Conservation (phyloP, 352 stramenopile genomes). For the Phytophthora capsici region DNA sequence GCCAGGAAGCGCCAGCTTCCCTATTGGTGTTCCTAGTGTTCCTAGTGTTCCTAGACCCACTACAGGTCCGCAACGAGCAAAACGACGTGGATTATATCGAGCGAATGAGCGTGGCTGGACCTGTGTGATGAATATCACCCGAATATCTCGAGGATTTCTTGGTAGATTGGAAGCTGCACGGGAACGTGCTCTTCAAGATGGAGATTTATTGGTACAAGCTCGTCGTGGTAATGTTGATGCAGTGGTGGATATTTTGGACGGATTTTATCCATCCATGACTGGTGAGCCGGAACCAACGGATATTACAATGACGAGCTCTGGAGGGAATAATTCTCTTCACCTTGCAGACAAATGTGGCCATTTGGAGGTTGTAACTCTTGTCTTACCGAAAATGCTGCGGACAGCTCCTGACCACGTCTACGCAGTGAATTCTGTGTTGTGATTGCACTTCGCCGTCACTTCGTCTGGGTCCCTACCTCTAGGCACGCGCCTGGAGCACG, state of each 20-base stretch:
- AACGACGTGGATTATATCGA: constrained; percentile 37
- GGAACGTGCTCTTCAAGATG: constrained; percentile 41
- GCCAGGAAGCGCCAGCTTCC: no score
- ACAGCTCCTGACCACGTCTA: constrained; percentile 42
- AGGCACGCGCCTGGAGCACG: no score
- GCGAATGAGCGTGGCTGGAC: constrained; percentile 38
- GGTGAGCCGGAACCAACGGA: constrained; percentile 32
- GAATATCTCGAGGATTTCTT: constrained; percentile 65
- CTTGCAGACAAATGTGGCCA: constrained; percentile 57
- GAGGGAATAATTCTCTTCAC: constrained; percentile 57
- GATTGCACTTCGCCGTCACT: no score
- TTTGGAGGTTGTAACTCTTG: constrained; percentile 55
- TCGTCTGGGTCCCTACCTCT: no score
- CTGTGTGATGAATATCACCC: constrained; percentile 50
- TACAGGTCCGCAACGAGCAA: constrained; percentile 36
- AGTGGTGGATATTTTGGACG: constrained; percentile 71
- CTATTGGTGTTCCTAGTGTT: no score
- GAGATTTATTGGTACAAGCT: constrained; percentile 64
- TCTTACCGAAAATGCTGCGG: constrained; percentile 49
- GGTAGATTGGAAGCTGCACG: constrained; percentile 33
- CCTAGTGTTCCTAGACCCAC: no score
- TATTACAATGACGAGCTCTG: constrained; percentile 36
- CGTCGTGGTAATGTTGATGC: constrained; percentile 52
- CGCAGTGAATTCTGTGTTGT: constrained; percentile 44
- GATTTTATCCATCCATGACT: constrained; percentile 33